A percentile compares a stretch with the other conserved stretches of the same genome.
Conservation (phyloP, 805 yeast genomes). For the Ogataea chonburiensis region DNA sequence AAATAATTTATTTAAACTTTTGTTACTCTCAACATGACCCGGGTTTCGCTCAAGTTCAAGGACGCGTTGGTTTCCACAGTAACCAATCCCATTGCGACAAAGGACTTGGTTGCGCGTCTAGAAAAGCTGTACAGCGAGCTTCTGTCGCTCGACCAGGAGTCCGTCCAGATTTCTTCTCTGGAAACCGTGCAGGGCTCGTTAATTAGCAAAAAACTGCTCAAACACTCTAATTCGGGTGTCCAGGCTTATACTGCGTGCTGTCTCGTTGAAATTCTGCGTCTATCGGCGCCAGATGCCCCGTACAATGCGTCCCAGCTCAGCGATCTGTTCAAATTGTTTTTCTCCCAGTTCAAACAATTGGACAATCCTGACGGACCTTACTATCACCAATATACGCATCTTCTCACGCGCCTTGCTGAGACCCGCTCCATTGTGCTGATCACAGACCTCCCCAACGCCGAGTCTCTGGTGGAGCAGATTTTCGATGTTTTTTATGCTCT, state of each 20-base stretch:
- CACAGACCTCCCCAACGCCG: constrained; percentile 69
- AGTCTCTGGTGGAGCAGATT: constrained; percentile 48
- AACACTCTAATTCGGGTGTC: constrained; percentile 64
- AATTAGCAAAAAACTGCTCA: constrained; percentile 55
- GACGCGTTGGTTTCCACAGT: constrained; percentile 51
- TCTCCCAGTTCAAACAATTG: constrained; percentile 58
- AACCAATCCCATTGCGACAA: constrained; percentile 55
- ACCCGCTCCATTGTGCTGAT: constrained; percentile 71
- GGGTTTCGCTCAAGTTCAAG: constrained; percentile 19
- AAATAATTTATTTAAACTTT: constrained; percentile 1
- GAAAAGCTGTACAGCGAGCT: constrained; percentile 63
- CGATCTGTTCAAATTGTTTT: constrained; percentile 64
- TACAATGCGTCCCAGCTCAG: constrained; percentile 62
- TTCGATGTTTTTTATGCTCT: constrained; percentile 65
- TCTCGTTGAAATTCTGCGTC: constrained; percentile 67
- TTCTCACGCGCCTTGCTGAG: constrained; percentile 69
- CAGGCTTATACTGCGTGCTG: constrained; percentile 72
- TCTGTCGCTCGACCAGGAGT: constrained; percentile 59
- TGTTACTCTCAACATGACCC: too few species aligned
- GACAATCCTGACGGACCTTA: constrained; percentile 53
- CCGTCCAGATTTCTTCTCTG: constrained; percentile 45
- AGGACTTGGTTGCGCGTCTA: constrained; percentile 58
- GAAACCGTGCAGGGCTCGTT: constrained; percentile 50
- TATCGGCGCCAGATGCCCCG: constrained; percentile 91
- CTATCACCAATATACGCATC: constrained; percentile 59